Base-by-base conservation (phyloP, 2,329 filamentous ascomycete species). In the Aureobasidium sp. region DNA sequence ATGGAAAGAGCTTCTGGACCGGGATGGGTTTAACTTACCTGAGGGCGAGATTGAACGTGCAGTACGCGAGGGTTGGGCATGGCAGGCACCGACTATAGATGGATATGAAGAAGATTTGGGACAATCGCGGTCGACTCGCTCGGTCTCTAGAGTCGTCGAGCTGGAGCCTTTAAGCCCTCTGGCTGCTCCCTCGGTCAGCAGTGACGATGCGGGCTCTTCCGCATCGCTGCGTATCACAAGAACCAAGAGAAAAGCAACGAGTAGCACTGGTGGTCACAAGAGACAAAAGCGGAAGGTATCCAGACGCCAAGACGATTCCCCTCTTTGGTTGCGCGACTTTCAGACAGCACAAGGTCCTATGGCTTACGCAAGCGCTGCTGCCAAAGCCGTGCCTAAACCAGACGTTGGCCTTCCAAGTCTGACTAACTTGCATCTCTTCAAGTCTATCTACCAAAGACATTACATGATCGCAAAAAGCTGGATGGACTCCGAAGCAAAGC, bases 11-110 rank as follows among this genome's bases (percentile, higher is more conserved):
- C 80, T 97, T 0, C 87, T 99, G 46, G 92, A 96, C 65, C 81
- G 81, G 1, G 92, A 97, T 72, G 91, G 91, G 0, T 97, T 90
- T 73, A 78, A 79, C 32, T 79, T 99, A 1, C 87, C 91, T 0
- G 80, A 87, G 0, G 90, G 90, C 20, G 94, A 99, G 74, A 80
- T 99, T 27, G 86, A 90, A 66, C 87, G 87, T 68, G 92, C 94
- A 34, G 92, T 97, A 61, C 79, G 81, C 46, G 90, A 97, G 77
- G 94, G 94, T 15, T 99, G 94, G 94, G 94, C 92, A 15, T 99
- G 94, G 92, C 94, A 99, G 72, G 90, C 93, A 71, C 90, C 92
- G 0, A 71, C 71, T 26, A 66, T 69, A 4, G 84, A 89, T 59
- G 90, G 89, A 27, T 90, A 83, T 61, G 94, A 99, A 74, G 82